These are phyloP conservation scores for Scleroderma bovista DNA, from an alignment of 768 basidiomycete genomes.

Conservation along the genomic window DNA sequence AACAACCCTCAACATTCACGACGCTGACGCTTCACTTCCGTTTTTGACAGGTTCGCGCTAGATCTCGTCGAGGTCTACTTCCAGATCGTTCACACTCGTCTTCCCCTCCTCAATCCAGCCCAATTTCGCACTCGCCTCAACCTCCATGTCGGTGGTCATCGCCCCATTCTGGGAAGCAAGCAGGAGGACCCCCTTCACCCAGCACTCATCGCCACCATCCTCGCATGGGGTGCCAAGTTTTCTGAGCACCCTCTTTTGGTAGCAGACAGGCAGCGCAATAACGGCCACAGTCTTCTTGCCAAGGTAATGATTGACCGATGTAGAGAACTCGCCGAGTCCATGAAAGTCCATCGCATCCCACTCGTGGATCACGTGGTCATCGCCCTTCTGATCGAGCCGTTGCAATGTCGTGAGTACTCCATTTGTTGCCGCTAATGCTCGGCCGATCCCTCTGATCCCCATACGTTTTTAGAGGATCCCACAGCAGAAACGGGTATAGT, in stretches of 20 bases:
- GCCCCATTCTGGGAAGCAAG: slow-evolving; percentile 14
- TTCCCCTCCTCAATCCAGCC: slow-evolving; percentile 80
- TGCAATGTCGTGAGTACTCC: slow-evolving; percentile 75
- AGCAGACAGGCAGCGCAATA: slow-evolving; percentile 66
- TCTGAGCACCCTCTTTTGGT: slow-evolving; percentile 84
- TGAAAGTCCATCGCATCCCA: slow-evolving; percentile 81
- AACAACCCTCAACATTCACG: slow-evolving; percentile 5
- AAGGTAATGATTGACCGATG: slow-evolving; percentile 75
- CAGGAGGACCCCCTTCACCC: slow-evolving; percentile 53
- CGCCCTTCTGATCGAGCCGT: slow-evolving; percentile 71
- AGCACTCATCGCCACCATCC: slow-evolving; percentile 75
- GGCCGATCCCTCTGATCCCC: slow-evolving; percentile 5
- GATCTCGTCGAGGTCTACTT: slow-evolving; percentile 95
- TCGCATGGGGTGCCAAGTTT: slow-evolving; percentile 92
- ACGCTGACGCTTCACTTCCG: slow-evolving; percentile 7
- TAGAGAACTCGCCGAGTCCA: slow-evolving; percentile 78
- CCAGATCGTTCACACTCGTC: slow-evolving; percentile 84
- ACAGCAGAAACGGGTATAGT: slow-evolving; percentile 64
- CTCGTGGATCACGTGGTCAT: slow-evolving; percentile 79
- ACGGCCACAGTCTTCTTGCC: slow-evolving; percentile 71
- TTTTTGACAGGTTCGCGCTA: slow-evolving; percentile 66
- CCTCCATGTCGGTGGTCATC: slow-evolving; percentile 27
- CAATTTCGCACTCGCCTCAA: slow-evolving; percentile 73
- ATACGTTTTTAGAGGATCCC: slow-evolving; percentile 51
- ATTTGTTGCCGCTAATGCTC: neutral